These are phyloP conservation scores for Malassezia slooffiae DNA, from an alignment of 1,284 basidiomycete species.

Conservation along the genomic window DNA sequence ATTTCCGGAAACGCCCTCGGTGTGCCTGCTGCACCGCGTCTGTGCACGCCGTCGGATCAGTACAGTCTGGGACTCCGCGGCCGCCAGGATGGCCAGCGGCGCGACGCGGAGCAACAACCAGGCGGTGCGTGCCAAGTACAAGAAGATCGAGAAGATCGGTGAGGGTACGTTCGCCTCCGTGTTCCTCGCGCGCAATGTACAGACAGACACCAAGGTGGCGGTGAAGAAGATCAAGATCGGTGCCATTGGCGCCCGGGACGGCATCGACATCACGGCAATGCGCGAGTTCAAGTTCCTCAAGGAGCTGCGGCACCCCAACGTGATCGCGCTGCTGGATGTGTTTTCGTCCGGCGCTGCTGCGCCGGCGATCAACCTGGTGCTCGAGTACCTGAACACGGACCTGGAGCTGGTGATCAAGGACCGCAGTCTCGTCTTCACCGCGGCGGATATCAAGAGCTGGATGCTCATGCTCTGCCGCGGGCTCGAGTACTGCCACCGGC, in stretches of 20 bases:
- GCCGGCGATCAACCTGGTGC: slow-evolving; percentile 80
- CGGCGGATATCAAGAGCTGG: slow-evolving; percentile 96
- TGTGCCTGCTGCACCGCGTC: too few species aligned
- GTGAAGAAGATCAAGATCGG: slow-evolving; percentile 73
- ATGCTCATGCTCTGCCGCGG: slow-evolving; percentile 96
- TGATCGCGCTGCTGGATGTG: slow-evolving; percentile 90
- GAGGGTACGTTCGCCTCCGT: slow-evolving; percentile 97
- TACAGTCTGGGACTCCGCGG: too few species aligned
- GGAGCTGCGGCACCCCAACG: slow-evolving; percentile 84
- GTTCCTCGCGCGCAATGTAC: slow-evolving; percentile 53
- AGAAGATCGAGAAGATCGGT: slow-evolving; percentile 50
- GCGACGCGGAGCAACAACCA: slow-evolving; percentile 22
- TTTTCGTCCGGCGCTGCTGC: slow-evolving; percentile 74
- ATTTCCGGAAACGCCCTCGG: background rate
- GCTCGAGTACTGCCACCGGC: slow-evolving; percentile 89
- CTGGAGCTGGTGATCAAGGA: slow-evolving; percentile 95
- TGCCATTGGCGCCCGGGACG: slow-evolving; percentile 73
- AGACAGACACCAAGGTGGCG: slow-evolving; percentile 67
- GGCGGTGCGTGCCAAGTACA: slow-evolving; percentile 25
- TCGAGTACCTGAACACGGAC: slow-evolving; percentile 96
- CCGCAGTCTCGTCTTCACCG: slow-evolving; percentile 74
- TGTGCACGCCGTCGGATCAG: too few species aligned
- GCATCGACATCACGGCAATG: slow-evolving; percentile 95
- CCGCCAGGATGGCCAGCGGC: slow-evolving; percentile 24
- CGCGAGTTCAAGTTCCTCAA: slow-evolving; percentile 94